phyloP scores from a whole-genome alignment of 192 early-diverging fungal genomes.

The Spizellomyces sp. region DNA sequence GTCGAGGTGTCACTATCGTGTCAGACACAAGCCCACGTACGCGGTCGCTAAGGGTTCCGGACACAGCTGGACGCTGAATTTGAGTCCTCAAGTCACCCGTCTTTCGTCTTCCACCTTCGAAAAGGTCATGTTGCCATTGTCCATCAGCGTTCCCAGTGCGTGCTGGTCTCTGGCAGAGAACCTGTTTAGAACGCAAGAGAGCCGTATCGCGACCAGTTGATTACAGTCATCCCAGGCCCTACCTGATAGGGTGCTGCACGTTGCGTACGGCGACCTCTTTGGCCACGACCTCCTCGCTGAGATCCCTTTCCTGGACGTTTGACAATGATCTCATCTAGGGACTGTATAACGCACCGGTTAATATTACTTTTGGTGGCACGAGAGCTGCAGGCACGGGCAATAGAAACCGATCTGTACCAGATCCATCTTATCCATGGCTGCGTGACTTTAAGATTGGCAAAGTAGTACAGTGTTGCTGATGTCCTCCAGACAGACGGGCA shows the following conservation, averaged over 20 bases:
- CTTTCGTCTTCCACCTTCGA: background rate
- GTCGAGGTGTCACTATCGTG: background rate
- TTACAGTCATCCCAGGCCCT: background rate
- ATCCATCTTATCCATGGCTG: slow-evolving; percentile 10
- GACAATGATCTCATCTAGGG: slow-evolving; percentile 1
- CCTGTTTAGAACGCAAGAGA: no score
- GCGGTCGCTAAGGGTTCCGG: background rate
- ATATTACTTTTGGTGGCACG: background rate
- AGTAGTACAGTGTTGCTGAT: background rate
- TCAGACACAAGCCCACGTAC: background rate
- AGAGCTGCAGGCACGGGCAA: background rate
- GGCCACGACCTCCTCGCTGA: background rate
- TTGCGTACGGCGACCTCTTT: background rate
- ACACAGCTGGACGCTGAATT: background rate
- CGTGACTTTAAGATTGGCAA: background rate
- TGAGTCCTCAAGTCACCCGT: background rate
- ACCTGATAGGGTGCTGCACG: slow-evolving; percentile 9
- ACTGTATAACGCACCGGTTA: background rate
- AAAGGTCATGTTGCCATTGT: slow-evolving; percentile 7
- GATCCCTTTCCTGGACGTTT: background rate
- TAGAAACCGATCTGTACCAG: background rate
- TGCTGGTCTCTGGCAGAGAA: background rate
- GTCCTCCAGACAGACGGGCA: no score
- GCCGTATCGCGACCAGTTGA: background rate
- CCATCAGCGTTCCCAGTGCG: no score